These are phyloP conservation scores for Astrocystis sublimbata DNA, from an alignment of 495 filamentous ascomycete genomes.

Conservation along the genomic window DNA sequence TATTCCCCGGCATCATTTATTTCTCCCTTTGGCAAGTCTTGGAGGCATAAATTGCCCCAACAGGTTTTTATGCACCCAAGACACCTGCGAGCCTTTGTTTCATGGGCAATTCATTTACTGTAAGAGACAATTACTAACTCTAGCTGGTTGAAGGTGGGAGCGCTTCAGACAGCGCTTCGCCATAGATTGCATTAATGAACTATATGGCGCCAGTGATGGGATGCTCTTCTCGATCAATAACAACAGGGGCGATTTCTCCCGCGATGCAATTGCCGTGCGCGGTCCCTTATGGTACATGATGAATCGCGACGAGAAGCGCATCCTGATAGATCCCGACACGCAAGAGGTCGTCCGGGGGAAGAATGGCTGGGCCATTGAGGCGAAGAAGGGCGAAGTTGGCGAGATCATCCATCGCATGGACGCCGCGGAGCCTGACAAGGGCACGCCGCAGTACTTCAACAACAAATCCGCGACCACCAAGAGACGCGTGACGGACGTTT, in stretches of 20 bases:
- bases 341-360: constrained; percentile 62
- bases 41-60: too few relatives aligned
- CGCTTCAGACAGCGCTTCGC: constrained; percentile 64
- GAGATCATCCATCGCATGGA: constrained; percentile 71
- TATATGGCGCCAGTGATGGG: constrained; percentile 66
- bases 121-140: too few relatives aligned
- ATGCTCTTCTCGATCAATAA: constrained; percentile 55
- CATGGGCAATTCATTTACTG: too few relatives aligned
- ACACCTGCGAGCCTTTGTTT: too few relatives aligned
- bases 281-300: constrained; percentile 56
- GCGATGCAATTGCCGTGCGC: constrained; percentile 66
- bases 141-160: too few relatives aligned
- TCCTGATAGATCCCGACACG: constrained; percentile 65
- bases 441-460: constrained; percentile 68
- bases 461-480: constrained; percentile 64
- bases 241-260: constrained; percentile 58
- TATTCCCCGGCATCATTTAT: too few relatives aligned
- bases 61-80: too few relatives aligned
- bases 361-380: constrained; percentile 62
- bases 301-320: constrained; percentile 60
- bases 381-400: constrained; percentile 61
- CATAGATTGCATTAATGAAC: constrained; percentile 58
- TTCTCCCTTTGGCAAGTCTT: too few relatives aligned
- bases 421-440: constrained; percentile 31
- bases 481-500: constrained; percentile 69